These are phyloP conservation scores for Gossypium arboreum DNA, from an alignment of 345 rosid species.

Conservation along the genomic window DNA sequence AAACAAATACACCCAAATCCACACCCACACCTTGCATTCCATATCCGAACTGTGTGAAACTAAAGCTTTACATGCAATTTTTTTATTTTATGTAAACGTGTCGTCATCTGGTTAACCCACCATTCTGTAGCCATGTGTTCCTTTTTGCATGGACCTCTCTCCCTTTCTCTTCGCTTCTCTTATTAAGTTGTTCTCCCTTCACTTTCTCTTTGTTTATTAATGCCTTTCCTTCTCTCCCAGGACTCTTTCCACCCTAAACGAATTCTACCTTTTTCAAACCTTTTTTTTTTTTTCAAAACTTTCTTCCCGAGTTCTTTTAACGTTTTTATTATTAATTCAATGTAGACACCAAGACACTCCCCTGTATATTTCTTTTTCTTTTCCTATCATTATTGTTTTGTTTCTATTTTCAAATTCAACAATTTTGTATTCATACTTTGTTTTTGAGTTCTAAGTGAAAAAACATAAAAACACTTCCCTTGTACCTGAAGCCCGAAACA, in stretches of 20 bases:
- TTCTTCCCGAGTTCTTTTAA: not conserved
- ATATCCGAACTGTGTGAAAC: not conserved
- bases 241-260: not conserved
- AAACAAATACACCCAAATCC: not conserved
- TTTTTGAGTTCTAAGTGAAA: not conserved
- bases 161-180: conserved; percentile 11
- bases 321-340: not conserved
- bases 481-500: not conserved
- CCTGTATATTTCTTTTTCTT: too few species aligned
- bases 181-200: not conserved
- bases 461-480: not conserved
- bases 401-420: not conserved
- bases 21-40: not conserved
- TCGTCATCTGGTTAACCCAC: not conserved
- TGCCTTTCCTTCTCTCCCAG: not conserved
- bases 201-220: not conserved
- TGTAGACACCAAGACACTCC: not conserved
- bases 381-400: too few species aligned
- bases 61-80: not conserved
- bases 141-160: not conserved
- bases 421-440: not conserved
- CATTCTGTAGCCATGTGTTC: not conserved
- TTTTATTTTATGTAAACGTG: conserved; percentile 19
- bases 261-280: not conserved
- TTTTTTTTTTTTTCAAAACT: not conserved